Evolutionary conservation across 106 monocot species (phyloP), one percentile per base, ranked within the genome.

Genomic region (Acanthochlamys bracteata): DNA sequence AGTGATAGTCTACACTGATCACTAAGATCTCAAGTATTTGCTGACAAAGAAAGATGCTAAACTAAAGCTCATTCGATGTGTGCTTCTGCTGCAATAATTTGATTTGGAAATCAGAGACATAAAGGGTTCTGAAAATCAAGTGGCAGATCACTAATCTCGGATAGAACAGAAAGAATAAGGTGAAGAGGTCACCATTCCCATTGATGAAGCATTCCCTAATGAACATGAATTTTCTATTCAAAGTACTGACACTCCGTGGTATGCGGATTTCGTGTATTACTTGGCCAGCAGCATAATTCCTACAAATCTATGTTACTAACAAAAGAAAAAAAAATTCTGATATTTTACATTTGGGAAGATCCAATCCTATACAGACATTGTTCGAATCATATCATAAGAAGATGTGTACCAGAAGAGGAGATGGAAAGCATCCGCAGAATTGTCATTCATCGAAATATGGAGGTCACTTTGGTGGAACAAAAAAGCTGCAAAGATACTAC

Each of bases 1-100:
- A 33, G 63, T 64, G 3, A 72, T 64, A 26, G 54, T 72, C 39
- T 72, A 55, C 41, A 21, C 52, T 55, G 53, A 72, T 55, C 72
- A 55, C 20, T 55, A 1, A 21, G 55, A 6, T 21, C 16, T 55
- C 20, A 55, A 55, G 20, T 55, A 55, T 55, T 59, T 59, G 26
- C 10, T 59, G 7, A 17, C 1, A 7, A 25, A 59, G 14, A 59
- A 59, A 33, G 59, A 59, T 13, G 59, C 10, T 25, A 59, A 59
- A 59, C 59, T 25, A 17, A 8, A 25, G 17, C 17, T 59, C 24
- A 25, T 59, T 59, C 7, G 59, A 11, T 59, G 59, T 10, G 24
- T 59, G 4, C 26, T 59, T 10, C 20, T 55, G 20, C 20, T 55
- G 55, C 55, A 55, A 22, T 6, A 55, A 55, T 55, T 55, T 55